These are phyloP conservation scores for Rhodamnia rubescens DNA, from an alignment of 345 rosid genomes.

Conservation along the genomic window DNA sequence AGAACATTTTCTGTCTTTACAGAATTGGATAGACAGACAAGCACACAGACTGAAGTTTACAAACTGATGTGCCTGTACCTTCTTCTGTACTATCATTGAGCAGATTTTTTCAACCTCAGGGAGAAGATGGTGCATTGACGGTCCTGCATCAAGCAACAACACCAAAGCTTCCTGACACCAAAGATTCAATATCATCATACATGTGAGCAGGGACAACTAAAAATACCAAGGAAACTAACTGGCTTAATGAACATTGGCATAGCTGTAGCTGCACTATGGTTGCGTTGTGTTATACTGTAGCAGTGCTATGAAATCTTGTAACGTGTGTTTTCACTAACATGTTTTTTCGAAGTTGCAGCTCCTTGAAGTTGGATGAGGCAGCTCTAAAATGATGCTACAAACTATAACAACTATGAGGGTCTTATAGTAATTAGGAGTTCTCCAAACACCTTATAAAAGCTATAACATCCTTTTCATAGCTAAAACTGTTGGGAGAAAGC, in stretches of 20 bases:
- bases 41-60: neutral
- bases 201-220: neutral
- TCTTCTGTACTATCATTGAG: constrained; percentile 62
- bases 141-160: constrained; percentile 78
- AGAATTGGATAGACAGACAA: neutral
- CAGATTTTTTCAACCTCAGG: constrained; percentile 56
- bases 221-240: neutral
- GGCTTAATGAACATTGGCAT: neutral
- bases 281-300: neutral
- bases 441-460: neutral
- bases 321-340: neutral
- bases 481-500: neutral
- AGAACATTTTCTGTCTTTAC: neutral
- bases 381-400: neutral
- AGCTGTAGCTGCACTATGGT: neutral
- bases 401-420: neutral
- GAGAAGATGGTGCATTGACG: constrained; percentile 60
- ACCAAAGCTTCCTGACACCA: constrained; percentile 60
- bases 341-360: neutral
- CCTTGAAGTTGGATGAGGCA: neutral
- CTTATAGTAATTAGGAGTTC: neutral
- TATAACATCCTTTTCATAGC: neutral
- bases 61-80: constrained; percentile 24
- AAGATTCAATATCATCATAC: neutral
- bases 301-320: neutral